These are phyloP conservation scores for Colletotrichum liaoningense DNA, from an alignment of 2,329 filamentous ascomycete genomes.

Conservation along the genomic window DNA sequence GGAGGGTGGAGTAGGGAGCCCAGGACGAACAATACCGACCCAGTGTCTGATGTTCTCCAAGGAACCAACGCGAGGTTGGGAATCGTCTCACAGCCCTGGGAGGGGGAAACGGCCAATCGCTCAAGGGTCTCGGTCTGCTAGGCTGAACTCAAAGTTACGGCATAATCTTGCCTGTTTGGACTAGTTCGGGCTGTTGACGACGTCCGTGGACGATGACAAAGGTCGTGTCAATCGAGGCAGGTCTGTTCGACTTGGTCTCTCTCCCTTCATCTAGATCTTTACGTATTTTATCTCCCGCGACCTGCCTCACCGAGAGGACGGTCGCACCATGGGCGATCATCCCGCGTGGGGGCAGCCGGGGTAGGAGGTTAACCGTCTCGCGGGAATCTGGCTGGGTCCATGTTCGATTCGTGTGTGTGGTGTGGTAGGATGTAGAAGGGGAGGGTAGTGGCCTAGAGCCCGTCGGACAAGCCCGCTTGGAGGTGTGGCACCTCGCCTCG, in stretches of 20 bases:
- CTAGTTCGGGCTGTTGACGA: not conserved
- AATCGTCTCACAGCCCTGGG: not conserved
- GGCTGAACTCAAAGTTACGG: constrained; percentile 23
- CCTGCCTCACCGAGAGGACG: constrained; percentile 22
- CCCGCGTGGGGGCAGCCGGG: constrained; percentile 22
- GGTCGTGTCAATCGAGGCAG: too few species aligned
- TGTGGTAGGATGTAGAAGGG: not conserved
- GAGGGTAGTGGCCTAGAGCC: not conserved
- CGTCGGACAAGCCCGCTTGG: not conserved
- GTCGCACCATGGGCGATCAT: constrained; percentile 16
- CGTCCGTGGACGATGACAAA: not conserved
- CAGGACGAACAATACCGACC: not conserved
- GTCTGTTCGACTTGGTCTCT: not conserved
- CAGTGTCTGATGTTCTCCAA: not conserved
- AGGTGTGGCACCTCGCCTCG: not conserved
- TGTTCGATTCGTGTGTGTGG: not conserved
- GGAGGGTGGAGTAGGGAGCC: not conserved
- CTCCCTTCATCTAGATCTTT: not conserved
- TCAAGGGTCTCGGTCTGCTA: not conserved
- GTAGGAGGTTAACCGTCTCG: not conserved
- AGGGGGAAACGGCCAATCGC: not conserved
- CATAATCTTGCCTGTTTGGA: not conserved
- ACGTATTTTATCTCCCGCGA: not conserved
- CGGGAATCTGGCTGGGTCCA: not conserved
- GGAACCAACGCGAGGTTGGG: not conserved